Conservation (phyloP, 2,329 filamentous ascomycete species). For the Alternaria ethzedia region DNA sequence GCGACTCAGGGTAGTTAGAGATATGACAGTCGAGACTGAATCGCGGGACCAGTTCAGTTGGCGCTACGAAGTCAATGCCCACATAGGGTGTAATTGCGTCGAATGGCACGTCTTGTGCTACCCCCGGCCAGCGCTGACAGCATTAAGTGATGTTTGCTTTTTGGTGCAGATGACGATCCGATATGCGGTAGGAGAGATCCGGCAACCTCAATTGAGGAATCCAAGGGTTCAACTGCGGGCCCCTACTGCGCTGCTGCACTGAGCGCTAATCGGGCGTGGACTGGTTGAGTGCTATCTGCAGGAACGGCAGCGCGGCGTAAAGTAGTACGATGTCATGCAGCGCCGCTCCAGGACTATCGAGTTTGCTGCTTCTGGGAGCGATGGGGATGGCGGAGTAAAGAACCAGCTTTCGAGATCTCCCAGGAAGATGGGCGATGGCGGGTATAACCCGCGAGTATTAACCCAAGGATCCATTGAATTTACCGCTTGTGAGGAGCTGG, state of each 20-base stretch:
- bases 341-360: background rate
- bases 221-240: slow-evolving; percentile 23
- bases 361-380: background rate
- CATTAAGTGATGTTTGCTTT: slow-evolving; percentile 13
- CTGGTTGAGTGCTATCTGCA: slow-evolving; percentile 12
- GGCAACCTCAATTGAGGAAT: slow-evolving; percentile 9
- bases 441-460: slow-evolving; percentile 13
- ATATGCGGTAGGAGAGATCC: slow-evolving; percentile 18
- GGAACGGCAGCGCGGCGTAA: slow-evolving; percentile 10
- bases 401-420: background rate
- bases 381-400: background rate
- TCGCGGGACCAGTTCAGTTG: slow-evolving; percentile 22
- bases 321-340: slow-evolving; percentile 10
- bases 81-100: slow-evolving; percentile 16
- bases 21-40: slow-evolving; percentile 27
- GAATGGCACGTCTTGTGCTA: slow-evolving; percentile 18
- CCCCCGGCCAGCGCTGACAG: slow-evolving; percentile 10
- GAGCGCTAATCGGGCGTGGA: slow-evolving; percentile 19
- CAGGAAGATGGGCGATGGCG: slow-evolving; percentile 3
- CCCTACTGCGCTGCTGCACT: slow-evolving; percentile 14
- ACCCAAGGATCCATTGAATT: slow-evolving; percentile 13
- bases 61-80: slow-evolving; percentile 11
- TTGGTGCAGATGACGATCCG: slow-evolving; percentile 5
- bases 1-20: slow-evolving; percentile 35
- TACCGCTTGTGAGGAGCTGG: slow-evolving; percentile 17